Base-by-base conservation (phyloP, 352 stramenopile species). In the Globisporangium alternatum region DNA sequence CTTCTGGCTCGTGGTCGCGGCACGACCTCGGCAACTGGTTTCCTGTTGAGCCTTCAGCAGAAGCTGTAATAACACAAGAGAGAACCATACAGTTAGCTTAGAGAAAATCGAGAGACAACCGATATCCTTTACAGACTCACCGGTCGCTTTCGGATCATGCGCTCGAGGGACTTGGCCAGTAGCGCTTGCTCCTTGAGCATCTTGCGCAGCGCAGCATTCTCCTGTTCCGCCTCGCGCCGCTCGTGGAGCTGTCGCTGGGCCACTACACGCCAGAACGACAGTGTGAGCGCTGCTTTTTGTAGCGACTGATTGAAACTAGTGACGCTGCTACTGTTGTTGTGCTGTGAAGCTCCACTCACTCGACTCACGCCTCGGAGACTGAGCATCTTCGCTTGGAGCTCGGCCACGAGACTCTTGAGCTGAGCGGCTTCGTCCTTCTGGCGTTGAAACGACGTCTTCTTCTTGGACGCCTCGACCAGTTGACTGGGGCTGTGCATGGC, bases 371-470 rank as follows among this genome's bases (percentile, higher is more conserved):
- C 30, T 39, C 21, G 54, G 43, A 64, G 13, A 12, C 21, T 2
- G 2, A 31, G 25, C 7, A 64, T 25, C 30, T 56, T 17, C 7
- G 13, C 31, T 25, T 64, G 30, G 8, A 64, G 57, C 33, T 37
- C 45, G 1, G 45, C 21, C 19, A 64, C 33, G n/a, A 56, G 30
- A 45, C 13, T 4, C 57, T 52, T 45, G 19, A 64, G 35, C 8
- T 37, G 13, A 0, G 21, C 21, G 30, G 54, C 13, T n/a, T 64
- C 57, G n/a, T 64, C 57, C 30, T 64, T 64, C 57, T 64, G 57
- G 2, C 57, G 45, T 31, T 64, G 57, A 22, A 64, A 37, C 31
- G 57, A 47, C 6, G 57, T 39, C 19, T 56, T 64, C 31, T 47
- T 56, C 45, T 64, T 61, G 5, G 1, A 19, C 8, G 44, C 1